Conservation (phyloP, 805 yeast species). For the Cyberlindnera americana region DNA sequence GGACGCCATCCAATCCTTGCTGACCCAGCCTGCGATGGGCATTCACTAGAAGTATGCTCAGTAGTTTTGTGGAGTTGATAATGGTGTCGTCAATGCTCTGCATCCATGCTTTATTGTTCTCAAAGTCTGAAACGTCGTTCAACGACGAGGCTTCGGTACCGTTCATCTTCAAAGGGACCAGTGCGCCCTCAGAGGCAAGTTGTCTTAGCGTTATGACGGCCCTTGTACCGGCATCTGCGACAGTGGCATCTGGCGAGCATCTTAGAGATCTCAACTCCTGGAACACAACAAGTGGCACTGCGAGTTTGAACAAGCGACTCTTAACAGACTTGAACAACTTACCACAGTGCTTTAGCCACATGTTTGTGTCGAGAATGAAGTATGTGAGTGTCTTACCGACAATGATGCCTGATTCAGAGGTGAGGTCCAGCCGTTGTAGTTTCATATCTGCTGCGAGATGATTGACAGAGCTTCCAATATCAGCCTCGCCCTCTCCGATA, state of each 20-base stretch:
- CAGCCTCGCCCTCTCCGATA: constrained; percentile 3
- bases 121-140: constrained; percentile 72
- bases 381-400: constrained; percentile 12
- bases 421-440: constrained; percentile 6
- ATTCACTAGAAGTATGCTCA: constrained; percentile 2
- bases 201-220: constrained; percentile 74
- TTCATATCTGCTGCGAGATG: neutral
- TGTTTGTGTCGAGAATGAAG: constrained; percentile 65
- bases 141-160: constrained; percentile 65
- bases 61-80: constrained; percentile 19
- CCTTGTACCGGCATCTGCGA: constrained; percentile 77
- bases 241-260: constrained; percentile 66
- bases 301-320: constrained; percentile 52
- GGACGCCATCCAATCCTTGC: constrained; percentile 11
- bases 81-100: constrained; percentile 62
- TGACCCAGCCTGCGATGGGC: constrained; percentile 5
- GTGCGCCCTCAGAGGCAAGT: constrained; percentile 50
- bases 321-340: constrained; percentile 66
- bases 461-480: neutral
- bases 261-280: constrained; percentile 72
- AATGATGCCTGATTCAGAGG: constrained; percentile 17
- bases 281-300: constrained; percentile 71
- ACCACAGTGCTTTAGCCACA: constrained; percentile 81
- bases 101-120: constrained; percentile 69
- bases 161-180: constrained; percentile 62